Base-by-base conservation (phyloP, 345 rosid genomes). In the Aquilaria yunnanensis region DNA sequence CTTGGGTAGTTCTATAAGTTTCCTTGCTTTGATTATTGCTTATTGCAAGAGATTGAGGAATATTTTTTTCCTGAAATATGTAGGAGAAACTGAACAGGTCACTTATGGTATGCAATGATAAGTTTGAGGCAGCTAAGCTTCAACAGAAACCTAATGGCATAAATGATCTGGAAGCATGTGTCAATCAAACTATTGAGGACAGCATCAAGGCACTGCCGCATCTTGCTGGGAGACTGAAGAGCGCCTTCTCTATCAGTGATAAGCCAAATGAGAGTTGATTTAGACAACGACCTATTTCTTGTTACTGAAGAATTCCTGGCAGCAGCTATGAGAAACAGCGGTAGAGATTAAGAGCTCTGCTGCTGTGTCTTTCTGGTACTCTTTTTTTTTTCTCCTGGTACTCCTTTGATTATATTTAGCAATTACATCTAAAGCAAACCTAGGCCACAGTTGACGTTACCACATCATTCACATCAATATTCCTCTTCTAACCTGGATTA, bases 51-150 rank as follows among this genome's bases (percentile, higher is more conserved):
- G 7, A 34, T 3, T 52, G 58, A 53, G 14, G 32, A 7, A 56
- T 32, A 56, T 6, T 53, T 0, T 9, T 70, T 67, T 64, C 12
- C 3, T 30, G 29, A 14, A 68, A 32, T 53, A 69, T 76, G 59
- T 76, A 93, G 97, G 97, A 93, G 83, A 80, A 88, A 70, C 32
- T 93, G 73, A 88, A 79, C 69, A 78, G 97, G 71, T 79, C 98
- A 62, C 46, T 93, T 56, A 78, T 81, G 90, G 98, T 93, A 61
- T 93, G 97, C 83, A 94, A 86, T 75, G 97, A 90, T 65, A 93
- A 77, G 67, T 88, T 80, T 64, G 96, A 93, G 73, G 63, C 86
- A 56, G 78, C 92, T 6, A 90, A 83, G 85, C 80, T 81, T 61
- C 96, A 83, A 59, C 74, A 76, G 74, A 80, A 80, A 63, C 66